Evolutionary conservation across 768 basidiomycete species (phyloP), one percentile per base, ranked within the genome.

Genomic region (Pleurotus citrinopileatus): DNA sequence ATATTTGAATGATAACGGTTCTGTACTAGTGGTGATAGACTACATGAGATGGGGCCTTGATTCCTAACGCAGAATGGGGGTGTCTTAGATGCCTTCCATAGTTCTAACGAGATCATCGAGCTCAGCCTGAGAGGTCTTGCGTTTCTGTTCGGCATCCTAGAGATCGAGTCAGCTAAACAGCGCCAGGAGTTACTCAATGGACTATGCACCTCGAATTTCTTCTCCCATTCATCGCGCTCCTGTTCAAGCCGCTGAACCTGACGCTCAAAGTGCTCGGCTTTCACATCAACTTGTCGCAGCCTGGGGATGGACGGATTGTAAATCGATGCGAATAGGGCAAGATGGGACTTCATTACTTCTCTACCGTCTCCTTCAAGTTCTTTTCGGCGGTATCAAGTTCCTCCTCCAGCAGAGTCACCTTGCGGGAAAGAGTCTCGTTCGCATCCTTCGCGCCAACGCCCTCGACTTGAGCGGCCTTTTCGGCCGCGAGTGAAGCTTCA

Each of bases 241-340:
- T 90, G 84, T 68, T 98, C 95, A 44, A 83, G 76, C 40, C 90
- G 82, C 60, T 84, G 77, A 17, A 97, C 86, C 67, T 95, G 91
- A 45, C 94, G 84, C 73, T 98, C 96, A 67, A 92, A 97, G 74
- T 98, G 94, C 70, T 99, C 97, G 8, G 96, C 96, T 76, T 98
- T 99, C 72, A 98, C 89, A 67, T 99, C 97, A 54, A 96, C 94
- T 66, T 96, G 92, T 58, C 96, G 80, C 62, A 99, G 79, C 71
- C 96, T 98, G 62, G 38, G 48, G 32, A 29, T 55, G 51, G 57
- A 63, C 59, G 56, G 54, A 55, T 53, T 54, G 52, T 50, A 26
- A 32, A 48, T 47, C 25, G 3, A n/a, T n/a, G n/a, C n/a, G n/a
- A n/a, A n/a, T n/a, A n/a, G n/a, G n/a, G n/a, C n/a, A n/a, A n/a